Percentiles rank a stretch among this genome's conserved stretches.
phyloP scores from a whole-genome alignment of 2,329 filamentous ascomycete genomes.

The Trichothecium sympodiale region DNA sequence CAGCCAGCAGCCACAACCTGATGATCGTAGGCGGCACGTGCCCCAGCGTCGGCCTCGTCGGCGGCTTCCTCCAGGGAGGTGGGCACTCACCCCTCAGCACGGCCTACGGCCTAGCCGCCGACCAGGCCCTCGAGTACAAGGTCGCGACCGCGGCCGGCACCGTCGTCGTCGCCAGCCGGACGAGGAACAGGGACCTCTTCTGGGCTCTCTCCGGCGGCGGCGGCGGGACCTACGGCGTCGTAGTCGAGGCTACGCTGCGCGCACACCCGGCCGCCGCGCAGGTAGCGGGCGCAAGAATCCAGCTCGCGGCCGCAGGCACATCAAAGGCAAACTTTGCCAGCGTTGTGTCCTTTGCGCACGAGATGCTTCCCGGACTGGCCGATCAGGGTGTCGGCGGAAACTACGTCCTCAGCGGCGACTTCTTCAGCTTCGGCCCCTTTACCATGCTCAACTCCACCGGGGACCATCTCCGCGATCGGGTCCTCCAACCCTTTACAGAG shows the following conservation, averaged over 20 bases:
- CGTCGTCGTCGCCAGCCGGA: slow-evolving; percentile 31
- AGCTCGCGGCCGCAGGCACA: slow-evolving; percentile 21
- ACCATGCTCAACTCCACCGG: slow-evolving; percentile 5
- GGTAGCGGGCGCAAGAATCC: slow-evolving; percentile 31
- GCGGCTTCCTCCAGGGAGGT: slow-evolving; percentile 51
- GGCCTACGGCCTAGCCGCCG: slow-evolving; percentile 43
- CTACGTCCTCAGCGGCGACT: slow-evolving; percentile 34
- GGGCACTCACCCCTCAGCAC: slow-evolving; percentile 43
- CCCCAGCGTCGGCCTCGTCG: slow-evolving; percentile 43
- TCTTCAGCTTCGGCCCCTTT: slow-evolving; percentile 21
- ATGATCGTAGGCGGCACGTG: slow-evolving; percentile 45
- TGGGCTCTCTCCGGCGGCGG: slow-evolving; percentile 54
- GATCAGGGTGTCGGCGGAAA: slow-evolving; percentile 37
- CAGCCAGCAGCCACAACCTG: slow-evolving; percentile 32
- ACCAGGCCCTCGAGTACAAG: slow-evolving; percentile 43
- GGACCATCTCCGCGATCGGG: slow-evolving; percentile 10
- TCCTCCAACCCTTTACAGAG: slow-evolving; percentile 20
- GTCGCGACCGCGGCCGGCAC: slow-evolving; percentile 39
- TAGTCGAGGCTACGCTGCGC: slow-evolving; percentile 42
- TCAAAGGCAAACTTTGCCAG: slow-evolving; percentile 35
- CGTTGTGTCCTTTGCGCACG: slow-evolving; percentile 31
- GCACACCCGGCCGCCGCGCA: slow-evolving; percentile 29
- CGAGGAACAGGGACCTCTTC: slow-evolving; percentile 45
- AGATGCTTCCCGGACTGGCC: slow-evolving; percentile 31
- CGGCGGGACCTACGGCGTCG: slow-evolving; percentile 44